Base-by-base conservation (phyloP, 2,329 filamentous ascomycete genomes). In the Cladobotryum protrusum region DNA sequence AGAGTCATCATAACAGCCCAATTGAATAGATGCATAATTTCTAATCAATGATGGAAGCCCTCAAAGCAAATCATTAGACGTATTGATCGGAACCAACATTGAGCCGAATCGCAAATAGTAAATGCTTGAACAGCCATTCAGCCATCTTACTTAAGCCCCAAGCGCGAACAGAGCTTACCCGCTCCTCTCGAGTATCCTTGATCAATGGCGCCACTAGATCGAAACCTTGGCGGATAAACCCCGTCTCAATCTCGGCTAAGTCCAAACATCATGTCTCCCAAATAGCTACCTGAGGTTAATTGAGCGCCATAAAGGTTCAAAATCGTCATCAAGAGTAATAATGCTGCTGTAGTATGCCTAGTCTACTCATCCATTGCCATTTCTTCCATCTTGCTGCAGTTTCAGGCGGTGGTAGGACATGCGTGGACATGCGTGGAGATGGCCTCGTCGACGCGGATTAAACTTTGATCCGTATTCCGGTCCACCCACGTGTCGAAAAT, bases 241-340 rank as follows among this genome's bases (percentile, higher is more conserved):
- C 48, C 57, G 61, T 53, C 43, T 48, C 54, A 62, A 48, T 52
- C 41, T 57, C 63, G 62, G 63, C 54, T 64, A 66, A 63, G 59
- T 41, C 54, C 20, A 33, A 39, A 24, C 52, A 63, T 61, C 59
- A 15, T 36, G 33, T 18, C 7, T 18, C 9, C 9, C 29, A 12
- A 36, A 11, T 17, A 5, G 41, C 47, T 50, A 43, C 43, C 8
- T 35, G 32, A 33, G 41, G 36, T n/a, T 32, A n/a, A 47, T 37
- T 19, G 12, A n/a, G 29, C 15, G 5, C 19, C 42, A 19, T 3
- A 4, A 7, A 6, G 18, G 20, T 36, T 41, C n/a, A 15, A 34
- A 39, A 49, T 33, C n/a, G 18, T 13, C 3, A 34, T 17, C 13
- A 34, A n/a, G n/a, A 15, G 20, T 12, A 5, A 33, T 15, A 11